Percentiles rank a stretch among this genome's conserved stretches.
These are phyloP conservation scores for Millerozyma miso DNA, from an alignment of 805 yeast species.

Conservation along the genomic window DNA sequence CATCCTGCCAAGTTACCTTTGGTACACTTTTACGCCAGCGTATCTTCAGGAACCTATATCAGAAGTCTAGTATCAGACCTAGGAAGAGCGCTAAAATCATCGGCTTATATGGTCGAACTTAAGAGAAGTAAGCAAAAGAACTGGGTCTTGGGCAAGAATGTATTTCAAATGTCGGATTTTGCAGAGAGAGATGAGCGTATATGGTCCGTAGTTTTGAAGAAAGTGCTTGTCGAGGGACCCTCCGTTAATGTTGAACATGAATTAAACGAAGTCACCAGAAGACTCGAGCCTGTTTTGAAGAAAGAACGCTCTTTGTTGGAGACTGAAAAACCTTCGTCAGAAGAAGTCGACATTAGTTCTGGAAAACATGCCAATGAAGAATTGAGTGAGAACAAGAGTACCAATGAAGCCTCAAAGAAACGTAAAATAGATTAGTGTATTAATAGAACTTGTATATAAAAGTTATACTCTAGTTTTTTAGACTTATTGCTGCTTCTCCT, in stretches of 20 bases:
- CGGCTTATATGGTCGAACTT: slow-evolving; percentile 85
- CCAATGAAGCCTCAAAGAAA: slow-evolving; percentile 13
- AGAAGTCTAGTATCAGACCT: slow-evolving; percentile 86
- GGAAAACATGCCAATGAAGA: slow-evolving; percentile 3
- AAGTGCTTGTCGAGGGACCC: slow-evolving; percentile 43
- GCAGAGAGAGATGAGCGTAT: slow-evolving; percentile 52
- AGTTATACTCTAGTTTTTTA: neutral
- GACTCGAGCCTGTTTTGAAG: slow-evolving; percentile 7
- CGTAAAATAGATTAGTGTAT: slow-evolving; percentile 18
- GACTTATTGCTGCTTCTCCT: too few species aligned
- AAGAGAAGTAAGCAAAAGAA: slow-evolving; percentile 73
- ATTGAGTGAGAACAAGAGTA: neutral
- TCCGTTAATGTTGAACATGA: slow-evolving; percentile 22
- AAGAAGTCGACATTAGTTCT: slow-evolving; percentile 2
- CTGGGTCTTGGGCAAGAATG: slow-evolving; percentile 73
- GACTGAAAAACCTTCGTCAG: slow-evolving; percentile 3
- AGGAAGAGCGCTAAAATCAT: slow-evolving; percentile 74
- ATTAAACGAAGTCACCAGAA: slow-evolving; percentile 9
- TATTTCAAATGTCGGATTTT: slow-evolving; percentile 65
- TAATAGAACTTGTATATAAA: neutral
- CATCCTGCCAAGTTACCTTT: slow-evolving; percentile 57
- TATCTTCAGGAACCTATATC: slow-evolving; percentile 93
- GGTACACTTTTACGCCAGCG: slow-evolving; percentile 69
- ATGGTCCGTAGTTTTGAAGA: slow-evolving; percentile 66
- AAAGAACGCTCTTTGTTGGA: slow-evolving; percentile 6